These are phyloP conservation scores for Hortaea werneckii DNA, from an alignment of 2,329 filamentous ascomycete genomes.

Conservation along the genomic window DNA sequence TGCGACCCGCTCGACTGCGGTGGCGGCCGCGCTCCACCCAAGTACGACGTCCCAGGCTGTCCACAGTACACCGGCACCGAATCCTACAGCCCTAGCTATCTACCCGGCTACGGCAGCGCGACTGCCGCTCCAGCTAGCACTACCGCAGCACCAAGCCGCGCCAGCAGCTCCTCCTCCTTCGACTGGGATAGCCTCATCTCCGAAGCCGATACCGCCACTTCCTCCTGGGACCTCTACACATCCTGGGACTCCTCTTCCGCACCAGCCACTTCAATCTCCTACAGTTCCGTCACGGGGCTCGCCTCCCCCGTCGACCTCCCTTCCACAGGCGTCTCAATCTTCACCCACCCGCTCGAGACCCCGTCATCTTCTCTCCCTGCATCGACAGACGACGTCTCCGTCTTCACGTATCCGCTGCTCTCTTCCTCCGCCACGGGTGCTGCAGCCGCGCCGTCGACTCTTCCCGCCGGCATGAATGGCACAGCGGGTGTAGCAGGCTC, in stretches of 20 bases:
- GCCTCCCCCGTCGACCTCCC: neutral
- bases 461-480: neutral
- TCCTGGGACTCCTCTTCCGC: slow-evolving; percentile 3
- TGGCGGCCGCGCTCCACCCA: slow-evolving; percentile 54
- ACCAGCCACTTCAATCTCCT: neutral
- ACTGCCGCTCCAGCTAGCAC: slow-evolving; percentile 3
- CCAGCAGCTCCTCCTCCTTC: neutral
- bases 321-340: neutral
- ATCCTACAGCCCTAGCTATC: slow-evolving; percentile 43
- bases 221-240: slow-evolving; percentile 10
- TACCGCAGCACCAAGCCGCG: neutral
- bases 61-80: slow-evolving; percentile 45
- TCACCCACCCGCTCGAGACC: neutral
- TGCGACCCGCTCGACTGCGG: slow-evolving; percentile 58
- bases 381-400: too few relatives aligned
- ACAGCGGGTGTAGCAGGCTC: neutral
- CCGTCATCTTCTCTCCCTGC: neutral
- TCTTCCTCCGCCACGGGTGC: neutral
- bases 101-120: slow-evolving; percentile 25
- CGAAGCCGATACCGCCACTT: slow-evolving; percentile 5
- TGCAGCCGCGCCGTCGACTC: neutral
- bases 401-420: too few relatives aligned
- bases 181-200: slow-evolving; percentile 5
- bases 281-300: neutral
- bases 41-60: slow-evolving; percentile 53